Base-by-base conservation (phyloP, 495 filamentous ascomycete genomes). In the Hypoxylon intermedium region DNA sequence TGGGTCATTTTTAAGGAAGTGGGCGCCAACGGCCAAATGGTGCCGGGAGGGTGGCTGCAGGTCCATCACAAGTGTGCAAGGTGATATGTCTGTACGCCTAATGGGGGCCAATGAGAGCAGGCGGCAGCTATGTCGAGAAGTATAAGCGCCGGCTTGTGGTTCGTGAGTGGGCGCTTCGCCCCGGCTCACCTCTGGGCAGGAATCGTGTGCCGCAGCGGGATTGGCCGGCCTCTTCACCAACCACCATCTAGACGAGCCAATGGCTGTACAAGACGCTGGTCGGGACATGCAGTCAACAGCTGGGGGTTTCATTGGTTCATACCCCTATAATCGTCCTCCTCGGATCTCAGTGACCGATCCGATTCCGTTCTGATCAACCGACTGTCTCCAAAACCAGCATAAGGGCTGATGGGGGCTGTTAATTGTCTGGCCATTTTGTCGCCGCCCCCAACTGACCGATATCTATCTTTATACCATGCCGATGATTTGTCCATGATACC, bases 91-190 rank as follows among this genome's bases (percentile, higher is more conserved):
- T 53, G 50, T 61, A 60, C 38, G 48, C 33, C 45, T 33, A 48
- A 37, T 53, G 54, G 42, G 47, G 58, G 47, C 68, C 68, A 71
- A 68, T 71, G 65, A 65, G 63, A 65, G 49, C 5, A 26, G 45
- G 26, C 24, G 49, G n/a, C 23, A 50, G 52, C 58, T 46, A 55
- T 38, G 62, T 40, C 21, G 46, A 61, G 53, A 40, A 55, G 55
- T 52, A 47, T 71, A 71, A 71, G 68, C 68, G 68, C 68, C 68
- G 58, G 53, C 51, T 59, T 40, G 54, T 71, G 61, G 53, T 63
- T 53, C 53, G 45, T 38, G 28, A 55, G 46, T 60, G 67, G 57
- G 58, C 58, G 62, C 62, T 65, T 60, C 62, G 57, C 56, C 64
- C 66, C 45, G 54, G 57, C 36, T 46, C 55, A 53, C 44, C 54